A percentile compares a stretch with the other conserved stretches of the same genome.
Conservation (phyloP, 345 rosid genomes). For the Eucalyptus cloeziana region DNA sequence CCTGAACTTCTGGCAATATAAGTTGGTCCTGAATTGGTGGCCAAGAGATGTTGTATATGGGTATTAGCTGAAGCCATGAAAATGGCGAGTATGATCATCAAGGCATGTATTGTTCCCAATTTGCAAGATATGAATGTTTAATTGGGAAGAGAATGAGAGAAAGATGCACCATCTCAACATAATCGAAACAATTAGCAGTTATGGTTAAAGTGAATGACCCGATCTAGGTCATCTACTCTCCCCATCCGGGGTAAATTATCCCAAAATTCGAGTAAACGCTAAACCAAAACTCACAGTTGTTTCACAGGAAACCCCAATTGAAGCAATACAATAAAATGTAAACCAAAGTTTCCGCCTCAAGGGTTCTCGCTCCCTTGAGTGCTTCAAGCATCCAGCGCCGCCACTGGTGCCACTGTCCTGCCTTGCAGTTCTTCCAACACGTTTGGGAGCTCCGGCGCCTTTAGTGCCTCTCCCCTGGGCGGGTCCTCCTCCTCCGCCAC, state of each 20-base stretch:
- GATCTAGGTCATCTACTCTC: neutral
- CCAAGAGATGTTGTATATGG: neutral
- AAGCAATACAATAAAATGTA: neutral
- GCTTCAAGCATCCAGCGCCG: too few relatives aligned
- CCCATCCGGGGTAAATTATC: neutral
- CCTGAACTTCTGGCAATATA: neutral
- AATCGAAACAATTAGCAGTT: neutral
- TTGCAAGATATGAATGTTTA: too few relatives aligned
- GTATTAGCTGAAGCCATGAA: neutral
- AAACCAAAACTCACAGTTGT: neutral
- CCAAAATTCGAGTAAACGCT: neutral
- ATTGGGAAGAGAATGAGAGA: too few relatives aligned
- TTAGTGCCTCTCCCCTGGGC: too few relatives aligned
- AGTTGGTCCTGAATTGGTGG: neutral
- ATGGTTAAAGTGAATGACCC: neutral
- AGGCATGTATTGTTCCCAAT: neutral
- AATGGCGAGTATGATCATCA: neutral
- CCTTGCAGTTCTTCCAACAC: too few relatives aligned
- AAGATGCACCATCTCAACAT: too few relatives aligned
- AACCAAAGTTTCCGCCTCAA: neutral
- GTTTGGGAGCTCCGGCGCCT: too few relatives aligned
- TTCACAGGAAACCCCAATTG: neutral
- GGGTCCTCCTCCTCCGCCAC: too few relatives aligned
- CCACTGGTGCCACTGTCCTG: fast-evolving
- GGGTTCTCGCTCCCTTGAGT: too few relatives aligned